Conservation (phyloP, 495 filamentous ascomycete genomes). For the Beverwykella pulmonaria region DNA sequence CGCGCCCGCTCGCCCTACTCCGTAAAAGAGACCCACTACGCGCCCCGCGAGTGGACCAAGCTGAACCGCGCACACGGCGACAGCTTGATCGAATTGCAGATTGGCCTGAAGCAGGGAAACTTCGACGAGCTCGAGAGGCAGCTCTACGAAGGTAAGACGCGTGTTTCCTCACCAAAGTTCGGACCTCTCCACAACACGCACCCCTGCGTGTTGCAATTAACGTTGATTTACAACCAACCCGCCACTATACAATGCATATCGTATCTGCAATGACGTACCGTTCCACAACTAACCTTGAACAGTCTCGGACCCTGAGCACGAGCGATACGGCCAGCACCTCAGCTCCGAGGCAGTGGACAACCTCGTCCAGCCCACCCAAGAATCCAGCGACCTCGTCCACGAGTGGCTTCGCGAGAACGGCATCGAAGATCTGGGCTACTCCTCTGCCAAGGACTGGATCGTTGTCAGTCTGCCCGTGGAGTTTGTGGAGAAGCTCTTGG, state of each 20-base stretch:
- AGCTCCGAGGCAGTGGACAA: slow-evolving; percentile 46
- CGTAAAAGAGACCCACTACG: slow-evolving; percentile 57
- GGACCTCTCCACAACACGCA: neutral
- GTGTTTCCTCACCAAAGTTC: neutral
- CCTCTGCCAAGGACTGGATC: slow-evolving; percentile 51
- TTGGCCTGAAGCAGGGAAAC: slow-evolving; percentile 51
- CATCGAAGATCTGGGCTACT: slow-evolving; percentile 38
- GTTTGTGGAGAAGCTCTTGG: slow-evolving; percentile 47
- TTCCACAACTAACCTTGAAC: slow-evolving; percentile 8
- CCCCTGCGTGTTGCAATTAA: neutral
- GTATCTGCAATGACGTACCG: neutral
- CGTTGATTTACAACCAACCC: neutral
- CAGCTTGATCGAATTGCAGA: slow-evolving; percentile 46
- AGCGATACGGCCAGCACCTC: slow-evolving; percentile 52
- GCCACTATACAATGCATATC: neutral
- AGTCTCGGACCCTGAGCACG: slow-evolving; percentile 51
- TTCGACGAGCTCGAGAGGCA: slow-evolving; percentile 50
- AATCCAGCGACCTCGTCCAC: slow-evolving; percentile 43
- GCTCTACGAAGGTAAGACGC: slow-evolving; percentile 47
- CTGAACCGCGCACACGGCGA: slow-evolving; percentile 50
- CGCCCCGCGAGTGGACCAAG: slow-evolving; percentile 54
- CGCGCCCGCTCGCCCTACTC: slow-evolving; percentile 46
- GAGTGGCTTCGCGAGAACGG: slow-evolving; percentile 52
- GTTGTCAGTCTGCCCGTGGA: slow-evolving; percentile 45
- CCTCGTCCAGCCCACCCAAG: slow-evolving; percentile 44